phyloP scores from a whole-genome alignment of 495 filamentous ascomycete genomes.

The Entonaema liquescens region DNA sequence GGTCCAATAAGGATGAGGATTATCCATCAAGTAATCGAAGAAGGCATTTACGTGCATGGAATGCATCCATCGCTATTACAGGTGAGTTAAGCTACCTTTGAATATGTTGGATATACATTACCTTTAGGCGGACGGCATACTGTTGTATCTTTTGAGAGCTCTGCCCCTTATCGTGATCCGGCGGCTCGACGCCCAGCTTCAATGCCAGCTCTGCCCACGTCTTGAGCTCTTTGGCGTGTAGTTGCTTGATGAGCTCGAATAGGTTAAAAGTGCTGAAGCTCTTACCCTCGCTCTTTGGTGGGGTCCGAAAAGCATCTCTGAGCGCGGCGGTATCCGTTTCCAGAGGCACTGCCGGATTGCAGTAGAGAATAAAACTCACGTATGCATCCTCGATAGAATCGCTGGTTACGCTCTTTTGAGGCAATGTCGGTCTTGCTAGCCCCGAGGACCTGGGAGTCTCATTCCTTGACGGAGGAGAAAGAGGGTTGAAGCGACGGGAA shows the following conservation, averaged over 20 bases:
- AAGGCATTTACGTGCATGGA: slow-evolving; percentile 98
- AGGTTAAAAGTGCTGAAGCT: slow-evolving; percentile 85
- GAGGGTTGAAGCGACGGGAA: slow-evolving; percentile 44
- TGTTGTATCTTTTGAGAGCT: slow-evolving; percentile 98
- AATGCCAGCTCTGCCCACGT: slow-evolving; percentile 94
- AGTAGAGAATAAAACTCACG: slow-evolving; percentile 88
- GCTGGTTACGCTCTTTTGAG: slow-evolving; percentile 73
- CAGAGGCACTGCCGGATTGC: slow-evolving; percentile 78
- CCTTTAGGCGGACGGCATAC: slow-evolving; percentile 94
- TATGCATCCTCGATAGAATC: slow-evolving; percentile 87
- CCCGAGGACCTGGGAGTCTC: slow-evolving; percentile 41
- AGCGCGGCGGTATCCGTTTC: slow-evolving; percentile 79
- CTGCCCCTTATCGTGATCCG: slow-evolving; percentile 83
- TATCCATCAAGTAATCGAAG: slow-evolving; percentile 87
- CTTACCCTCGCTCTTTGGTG: slow-evolving; percentile 93
- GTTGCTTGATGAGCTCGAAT: slow-evolving; percentile 81
- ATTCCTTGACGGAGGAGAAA: slow-evolving; percentile 42
- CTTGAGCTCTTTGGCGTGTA: slow-evolving; percentile 90
- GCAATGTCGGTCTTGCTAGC: slow-evolving; percentile 58
- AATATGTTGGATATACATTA: slow-evolving; percentile 49
- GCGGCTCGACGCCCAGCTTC: slow-evolving; percentile 89
- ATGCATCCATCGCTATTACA: slow-evolving; percentile 88
- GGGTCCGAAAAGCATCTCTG: slow-evolving; percentile 79
- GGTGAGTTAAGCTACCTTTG: slow-evolving; percentile 20
- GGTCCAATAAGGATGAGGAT: slow-evolving; percentile 83